Percentiles rank a stretch among this genome's conserved stretches.
These are phyloP conservation scores for Fusarium sp. DNA, from an alignment of 2,329 filamentous ascomycete genomes.

Conservation along the genomic window DNA sequence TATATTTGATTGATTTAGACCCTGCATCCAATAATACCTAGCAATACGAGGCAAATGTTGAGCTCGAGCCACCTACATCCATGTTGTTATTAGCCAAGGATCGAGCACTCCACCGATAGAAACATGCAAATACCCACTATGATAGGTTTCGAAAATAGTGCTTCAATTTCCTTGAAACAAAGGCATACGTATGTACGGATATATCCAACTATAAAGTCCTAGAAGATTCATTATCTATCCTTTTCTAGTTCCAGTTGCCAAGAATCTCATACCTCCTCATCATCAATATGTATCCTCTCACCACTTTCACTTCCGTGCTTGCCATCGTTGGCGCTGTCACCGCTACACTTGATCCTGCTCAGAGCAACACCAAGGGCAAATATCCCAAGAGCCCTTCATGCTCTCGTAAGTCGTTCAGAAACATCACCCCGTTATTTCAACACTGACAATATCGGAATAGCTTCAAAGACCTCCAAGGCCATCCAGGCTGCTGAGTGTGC, in stretches of 20 bases:
- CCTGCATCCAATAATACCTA: no score
- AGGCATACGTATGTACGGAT: neutral
- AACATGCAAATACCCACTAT: constrained; percentile 13
- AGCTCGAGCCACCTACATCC: constrained; percentile 19
- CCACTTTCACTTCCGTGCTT: constrained; percentile 41
- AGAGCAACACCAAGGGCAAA: constrained; percentile 46
- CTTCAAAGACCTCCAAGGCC: constrained; percentile 42
- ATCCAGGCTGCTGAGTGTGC: constrained; percentile 48
- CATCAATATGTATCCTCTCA: constrained; percentile 39
- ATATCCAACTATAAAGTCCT: constrained; percentile 18
- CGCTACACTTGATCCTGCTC: constrained; percentile 45
- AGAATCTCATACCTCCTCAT: neutral
- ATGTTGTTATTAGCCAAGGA: constrained; percentile 20
- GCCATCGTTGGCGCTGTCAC: constrained; percentile 38
- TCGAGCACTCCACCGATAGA: constrained; percentile 6
- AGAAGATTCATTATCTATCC: neutral
- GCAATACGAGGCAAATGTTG: neutral
- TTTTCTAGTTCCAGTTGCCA: neutral
- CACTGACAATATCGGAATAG: constrained; percentile 1
- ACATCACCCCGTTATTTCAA: accelerated
- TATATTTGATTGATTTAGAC: neutral
- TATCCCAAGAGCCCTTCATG: constrained; percentile 40
- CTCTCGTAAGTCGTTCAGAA: constrained; percentile 19
- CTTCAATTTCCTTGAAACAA: constrained; percentile 35
- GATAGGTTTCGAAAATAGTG: constrained; percentile 27